phyloP scores from a whole-genome alignment of 768 basidiomycete genomes.

The Termitomyces sp. region DNA sequence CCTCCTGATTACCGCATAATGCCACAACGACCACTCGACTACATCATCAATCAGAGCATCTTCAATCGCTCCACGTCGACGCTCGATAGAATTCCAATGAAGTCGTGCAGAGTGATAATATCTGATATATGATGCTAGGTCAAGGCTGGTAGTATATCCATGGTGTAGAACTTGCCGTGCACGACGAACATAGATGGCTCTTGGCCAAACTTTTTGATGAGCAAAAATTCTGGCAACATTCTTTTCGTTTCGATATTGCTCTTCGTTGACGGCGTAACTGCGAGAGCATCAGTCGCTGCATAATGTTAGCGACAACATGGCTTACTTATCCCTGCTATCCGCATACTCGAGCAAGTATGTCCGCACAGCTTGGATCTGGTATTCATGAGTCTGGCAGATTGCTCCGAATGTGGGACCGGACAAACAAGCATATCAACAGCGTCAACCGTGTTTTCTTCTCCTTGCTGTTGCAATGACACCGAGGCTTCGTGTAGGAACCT shows the following conservation, averaged over 20 bases:
- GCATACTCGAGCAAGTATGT: constrained; percentile 74
- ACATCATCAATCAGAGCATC: constrained; percentile 66
- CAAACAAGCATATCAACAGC: constrained; percentile 68
- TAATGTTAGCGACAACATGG: not conserved
- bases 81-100: constrained; percentile 71
- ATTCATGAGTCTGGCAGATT: not conserved
- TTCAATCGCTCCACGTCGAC: constrained; percentile 52
- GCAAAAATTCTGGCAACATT: constrained; percentile 64
- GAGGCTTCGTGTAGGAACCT: constrained; percentile 69
- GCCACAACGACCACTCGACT: constrained; percentile 73
- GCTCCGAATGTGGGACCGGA: not conserved
- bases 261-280: constrained; percentile 54
- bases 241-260: constrained; percentile 54
- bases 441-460: constrained; percentile 79
- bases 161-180: constrained; percentile 40
- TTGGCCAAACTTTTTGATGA: constrained; percentile 72
- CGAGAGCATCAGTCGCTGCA: not conserved
- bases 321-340: constrained; percentile 54
- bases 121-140: constrained; percentile 24
- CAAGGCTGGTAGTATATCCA: not conserved
- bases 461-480: constrained; percentile 58
- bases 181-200: constrained; percentile 61
- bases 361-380: constrained; percentile 59
- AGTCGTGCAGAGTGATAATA: constrained; percentile 63
- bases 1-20: constrained; percentile 56